Conservation (phyloP, 306 rosid species). For the Abrus pulchellus region DNA sequence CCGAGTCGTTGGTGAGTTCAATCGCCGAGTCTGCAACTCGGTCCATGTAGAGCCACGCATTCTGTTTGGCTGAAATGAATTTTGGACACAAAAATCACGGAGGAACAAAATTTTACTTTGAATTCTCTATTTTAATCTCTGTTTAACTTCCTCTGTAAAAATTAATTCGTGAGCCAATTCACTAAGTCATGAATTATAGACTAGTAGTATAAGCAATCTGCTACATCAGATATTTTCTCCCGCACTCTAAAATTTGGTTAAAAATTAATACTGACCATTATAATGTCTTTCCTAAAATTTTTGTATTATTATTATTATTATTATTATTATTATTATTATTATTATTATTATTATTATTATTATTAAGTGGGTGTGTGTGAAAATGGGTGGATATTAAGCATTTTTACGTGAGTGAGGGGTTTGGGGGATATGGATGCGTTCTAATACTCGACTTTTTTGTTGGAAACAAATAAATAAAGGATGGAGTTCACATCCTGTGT, state of each 20-base stretch:
- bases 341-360: neutral
- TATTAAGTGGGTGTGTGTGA: neutral
- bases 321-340: neutral
- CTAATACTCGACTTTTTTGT: slow-evolving; percentile 36
- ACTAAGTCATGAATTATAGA: no score
- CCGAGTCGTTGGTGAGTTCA: slow-evolving; percentile 95
- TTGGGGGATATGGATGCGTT: neutral
- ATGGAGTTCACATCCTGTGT: slow-evolving; percentile 61
- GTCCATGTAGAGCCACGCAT: neutral
- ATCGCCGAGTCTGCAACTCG: slow-evolving; percentile 42
- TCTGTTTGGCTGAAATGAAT: neutral
- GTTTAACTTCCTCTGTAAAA: no score
- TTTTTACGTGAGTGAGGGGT: neutral
- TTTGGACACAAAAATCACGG: neutral
- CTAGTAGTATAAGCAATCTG: neutral
- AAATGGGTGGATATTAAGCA: neutral
- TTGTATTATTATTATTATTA: no score
- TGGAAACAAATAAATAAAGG: slow-evolving; percentile 43
- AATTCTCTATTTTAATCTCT: neutral
- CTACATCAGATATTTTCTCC: neutral
- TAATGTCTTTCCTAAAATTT: neutral
- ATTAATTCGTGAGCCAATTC: neutral
- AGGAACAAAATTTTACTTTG: neutral
- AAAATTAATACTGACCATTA: neutral
- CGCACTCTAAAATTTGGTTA: neutral